Evolutionary conservation across 1,284 basidiomycete genomes (phyloP).

Genomic region (Rhodotorula mucilaginosa): DNA sequence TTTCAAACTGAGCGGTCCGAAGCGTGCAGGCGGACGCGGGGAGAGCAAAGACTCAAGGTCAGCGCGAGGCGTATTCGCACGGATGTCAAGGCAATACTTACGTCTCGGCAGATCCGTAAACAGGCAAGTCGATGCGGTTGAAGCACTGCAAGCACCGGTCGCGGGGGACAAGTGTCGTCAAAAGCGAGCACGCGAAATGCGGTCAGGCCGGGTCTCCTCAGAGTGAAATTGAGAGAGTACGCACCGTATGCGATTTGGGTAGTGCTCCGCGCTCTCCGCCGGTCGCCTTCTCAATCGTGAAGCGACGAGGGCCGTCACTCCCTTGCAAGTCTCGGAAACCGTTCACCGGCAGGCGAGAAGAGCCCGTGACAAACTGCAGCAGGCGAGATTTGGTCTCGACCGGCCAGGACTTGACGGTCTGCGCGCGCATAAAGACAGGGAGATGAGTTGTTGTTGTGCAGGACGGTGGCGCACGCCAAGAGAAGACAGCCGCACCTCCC

Average conservation of each 20-base stretch:
- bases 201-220: not conserved
- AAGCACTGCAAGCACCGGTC: constrained; percentile 27
- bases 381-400: constrained; percentile 39
- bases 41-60: too few relatives aligned
- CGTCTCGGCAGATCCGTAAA: constrained; percentile 36
- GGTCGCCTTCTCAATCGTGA: constrained; percentile 41
- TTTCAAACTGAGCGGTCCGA: constrained; percentile 21
- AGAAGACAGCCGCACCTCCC: constrained; percentile 22
- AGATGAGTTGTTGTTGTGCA: too few relatives aligned
- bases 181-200: not conserved
- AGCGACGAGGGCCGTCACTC: constrained; percentile 42
- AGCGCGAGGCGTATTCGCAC: too few relatives aligned
- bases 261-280: constrained; percentile 31
- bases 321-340: constrained; percentile 44
- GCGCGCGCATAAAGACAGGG: not conserved
- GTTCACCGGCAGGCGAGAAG: constrained; percentile 39
- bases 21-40: too few relatives aligned
- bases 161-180: not conserved
- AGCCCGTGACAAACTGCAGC: constrained; percentile 36
- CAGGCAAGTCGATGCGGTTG: constrained; percentile 42
- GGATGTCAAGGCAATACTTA: not conserved
- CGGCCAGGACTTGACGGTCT: constrained; percentile 36
- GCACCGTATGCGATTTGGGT: constrained; percentile 41
- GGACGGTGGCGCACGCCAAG: not conserved
- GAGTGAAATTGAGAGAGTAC: not conserved